These are phyloP conservation scores for Agrostemma githago DNA, from an alignment of 148 eudicot genomes.

Conservation along the genomic window DNA sequence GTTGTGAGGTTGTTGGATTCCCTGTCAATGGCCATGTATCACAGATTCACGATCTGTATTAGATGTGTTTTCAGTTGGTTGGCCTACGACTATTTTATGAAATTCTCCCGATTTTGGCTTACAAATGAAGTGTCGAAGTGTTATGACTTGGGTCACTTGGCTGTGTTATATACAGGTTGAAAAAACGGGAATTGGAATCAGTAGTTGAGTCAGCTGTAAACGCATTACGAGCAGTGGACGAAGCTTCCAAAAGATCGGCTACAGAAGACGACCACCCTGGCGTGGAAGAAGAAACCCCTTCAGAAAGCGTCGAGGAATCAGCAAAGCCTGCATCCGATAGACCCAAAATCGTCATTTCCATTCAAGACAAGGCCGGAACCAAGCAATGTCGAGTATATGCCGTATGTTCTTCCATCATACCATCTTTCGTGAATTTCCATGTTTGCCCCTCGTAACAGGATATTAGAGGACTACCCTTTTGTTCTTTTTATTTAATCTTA, in stretches of 20 bases:
- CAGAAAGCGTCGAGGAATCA: slow-evolving; percentile 32
- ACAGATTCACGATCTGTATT: background rate
- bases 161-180: slow-evolving; percentile 35
- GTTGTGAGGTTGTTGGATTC: too few species aligned
- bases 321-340: slow-evolving; percentile 41
- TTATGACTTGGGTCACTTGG: background rate
- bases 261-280: slow-evolving; percentile 25
- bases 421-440: background rate
- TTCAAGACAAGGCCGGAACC: slow-evolving; percentile 61
- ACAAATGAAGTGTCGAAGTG: background rate
- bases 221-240: slow-evolving; percentile 37
- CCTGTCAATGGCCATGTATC: background rate
- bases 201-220: slow-evolving; percentile 44
- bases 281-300: slow-evolving; percentile 22
- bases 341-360: slow-evolving; percentile 57
- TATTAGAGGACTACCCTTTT: too few species aligned
- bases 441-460: slow-evolving; percentile 37
- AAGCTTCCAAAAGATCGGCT: slow-evolving; percentile 40
- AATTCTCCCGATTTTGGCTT: background rate
- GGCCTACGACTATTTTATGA: background rate
- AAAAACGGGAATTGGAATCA: slow-evolving; percentile 63
- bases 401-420: slow-evolving; percentile 29
- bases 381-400: slow-evolving; percentile 57
- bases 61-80: background rate
- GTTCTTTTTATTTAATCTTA: too few species aligned